A percentile compares a stretch with the other conserved stretches of the same genome.
Conservation (phyloP, 192 early-diverging fungal species). For the Umbelopsis sp. region DNA sequence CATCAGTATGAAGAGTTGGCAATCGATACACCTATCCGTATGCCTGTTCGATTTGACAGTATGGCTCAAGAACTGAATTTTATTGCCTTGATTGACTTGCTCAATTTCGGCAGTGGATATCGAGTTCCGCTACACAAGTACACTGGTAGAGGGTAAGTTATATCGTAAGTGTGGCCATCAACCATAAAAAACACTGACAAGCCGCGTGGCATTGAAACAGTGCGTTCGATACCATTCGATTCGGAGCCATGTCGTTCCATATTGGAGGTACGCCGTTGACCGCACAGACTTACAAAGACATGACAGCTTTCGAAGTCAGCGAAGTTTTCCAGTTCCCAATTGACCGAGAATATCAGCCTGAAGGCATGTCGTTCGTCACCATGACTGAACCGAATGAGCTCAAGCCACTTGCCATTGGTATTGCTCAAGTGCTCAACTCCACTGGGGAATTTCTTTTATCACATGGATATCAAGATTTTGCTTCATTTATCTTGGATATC, state of each 20-base stretch:
- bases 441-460: conserved; percentile 67
- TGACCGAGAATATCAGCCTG: conserved; percentile 61
- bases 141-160: conserved; percentile 52
- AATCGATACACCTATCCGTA: conserved; percentile 51
- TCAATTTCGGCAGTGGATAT: conserved; percentile 82
- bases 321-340: conserved; percentile 76
- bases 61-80: conserved; percentile 78
- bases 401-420: conserved; percentile 63
- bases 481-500: conserved; percentile 70
- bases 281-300: conserved; percentile 60
- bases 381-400: conserved; percentile 66
- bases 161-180: too few species aligned
- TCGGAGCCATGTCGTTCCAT: conserved; percentile 83
- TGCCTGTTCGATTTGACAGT: conserved; percentile 80
- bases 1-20: conserved; percentile 43
- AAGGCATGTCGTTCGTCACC: conserved; percentile 59
- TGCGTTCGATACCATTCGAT: conserved; percentile 76
- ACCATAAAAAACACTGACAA: background rate
- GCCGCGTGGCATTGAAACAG: conserved; percentile 35
- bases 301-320: conserved; percentile 65
- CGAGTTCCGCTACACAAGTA: conserved; percentile 65
- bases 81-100: conserved; percentile 71
- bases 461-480: conserved; percentile 63
- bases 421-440: conserved; percentile 69
- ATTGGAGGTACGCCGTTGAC: conserved; percentile 65